phyloP scores from a whole-genome alignment of 2,329 filamentous ascomycete species.

The Cephalotrichum gorgonifer region DNA sequence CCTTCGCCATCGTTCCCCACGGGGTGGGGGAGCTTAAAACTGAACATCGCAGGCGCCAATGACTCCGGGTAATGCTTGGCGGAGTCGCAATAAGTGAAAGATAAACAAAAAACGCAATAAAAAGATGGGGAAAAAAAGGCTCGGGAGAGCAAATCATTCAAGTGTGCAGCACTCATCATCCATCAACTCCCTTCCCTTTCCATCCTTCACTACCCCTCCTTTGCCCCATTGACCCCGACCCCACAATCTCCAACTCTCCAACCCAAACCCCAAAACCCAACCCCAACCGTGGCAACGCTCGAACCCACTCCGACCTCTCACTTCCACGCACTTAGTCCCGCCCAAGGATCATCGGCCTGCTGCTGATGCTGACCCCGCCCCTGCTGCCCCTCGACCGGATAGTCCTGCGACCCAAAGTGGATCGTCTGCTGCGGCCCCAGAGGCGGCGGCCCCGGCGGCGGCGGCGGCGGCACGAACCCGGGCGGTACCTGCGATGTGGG shows the following conservation, averaged over 20 bases:
- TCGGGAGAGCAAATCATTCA: too few species aligned
- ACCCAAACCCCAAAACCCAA: neutral
- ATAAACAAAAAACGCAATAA: neutral
- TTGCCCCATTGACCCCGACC: too few species aligned
- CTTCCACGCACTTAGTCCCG: conserved; percentile 42
- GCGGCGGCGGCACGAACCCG: conserved; percentile 53
- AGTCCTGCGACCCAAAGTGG: conserved; percentile 34
- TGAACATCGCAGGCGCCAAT: neutral
- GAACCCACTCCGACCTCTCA: conserved; percentile 13
- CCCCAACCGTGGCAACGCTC: neutral
- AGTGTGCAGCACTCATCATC: neutral
- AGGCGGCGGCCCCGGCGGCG: conserved; percentile 52
- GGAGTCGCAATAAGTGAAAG: neutral
- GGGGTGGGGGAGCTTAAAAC: too few species aligned
- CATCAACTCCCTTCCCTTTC: neutral
- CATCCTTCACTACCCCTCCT: neutral
- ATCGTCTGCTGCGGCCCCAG: conserved; percentile 53
- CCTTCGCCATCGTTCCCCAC: too few species aligned
- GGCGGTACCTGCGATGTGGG: conserved; percentile 32
- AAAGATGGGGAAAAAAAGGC: neutral
- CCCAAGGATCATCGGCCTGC: conserved; percentile 38
- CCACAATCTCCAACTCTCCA: neutral
- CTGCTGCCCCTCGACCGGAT: conserved; percentile 15
- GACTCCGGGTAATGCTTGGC: neutral
- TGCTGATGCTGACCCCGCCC: conserved; percentile 19